Evolutionary conservation across 1,284 basidiomycete species (phyloP), one percentile per base, ranked within the genome.

Genomic region (Xerocomus nothofagi): DNA sequence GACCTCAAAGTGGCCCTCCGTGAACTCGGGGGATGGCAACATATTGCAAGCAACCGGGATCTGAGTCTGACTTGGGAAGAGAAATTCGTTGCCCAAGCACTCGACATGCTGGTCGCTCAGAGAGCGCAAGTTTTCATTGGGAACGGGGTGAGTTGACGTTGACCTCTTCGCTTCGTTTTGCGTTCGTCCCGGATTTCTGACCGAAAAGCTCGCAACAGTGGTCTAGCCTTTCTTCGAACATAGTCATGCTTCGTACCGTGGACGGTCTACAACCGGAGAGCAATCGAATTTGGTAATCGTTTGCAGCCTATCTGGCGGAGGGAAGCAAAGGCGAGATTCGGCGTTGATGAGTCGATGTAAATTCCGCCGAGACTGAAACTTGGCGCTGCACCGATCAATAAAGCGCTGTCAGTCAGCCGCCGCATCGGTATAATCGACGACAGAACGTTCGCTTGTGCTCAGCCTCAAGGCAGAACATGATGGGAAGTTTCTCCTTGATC

Each of bases 211-310:
- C 18, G 7, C 33, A 41, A 15, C 49, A 80, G 79, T 82, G 80
- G 60, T 82, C 80, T 23, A 80, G 76, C 49, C 54, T 82, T 55
- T 77, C 77, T 12, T 73, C 75, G 7, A 81, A 79, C 47, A 64
- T 78, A 3, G 72, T 74, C 11, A 75, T 80, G 73, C 63, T 81
- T 41, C 72, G 80, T 17, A 74, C 71, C 60, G 47, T 17, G 20
- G 46, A 52, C 9, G 59, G 50, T 39, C 37, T 58, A 18, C 47
- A 21, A 0, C 51, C 47, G 6, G 59, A 54, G 32, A 50, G 51
- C 18, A 57, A 56, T n/a, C 71, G 78, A 42, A 60, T 64, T 37
- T 66, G 61, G 60, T 61, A 37, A 44, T 21, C n/a, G 15, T 40
- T 10, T 10, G 20, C 18, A 14, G 4, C 6, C 3, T n/a, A 10